Percentiles rank a stretch among this genome's conserved stretches.
These are phyloP conservation scores for Fusarium tricinctum DNA, from an alignment of 2,329 filamentous ascomycete species.

Conservation along the genomic window DNA sequence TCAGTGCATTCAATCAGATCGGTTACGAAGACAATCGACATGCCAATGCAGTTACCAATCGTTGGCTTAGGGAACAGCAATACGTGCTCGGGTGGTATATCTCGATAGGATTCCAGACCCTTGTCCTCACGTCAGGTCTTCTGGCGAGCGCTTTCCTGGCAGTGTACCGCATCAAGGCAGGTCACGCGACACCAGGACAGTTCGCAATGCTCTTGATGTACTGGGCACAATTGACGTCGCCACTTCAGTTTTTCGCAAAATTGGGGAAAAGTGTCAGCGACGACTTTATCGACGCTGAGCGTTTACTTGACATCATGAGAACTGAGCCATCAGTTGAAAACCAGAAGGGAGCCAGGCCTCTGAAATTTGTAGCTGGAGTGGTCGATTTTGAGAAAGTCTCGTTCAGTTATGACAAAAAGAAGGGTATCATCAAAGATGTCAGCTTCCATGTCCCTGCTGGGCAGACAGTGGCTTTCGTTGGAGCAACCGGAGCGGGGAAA, in stretches of 20 bases:
- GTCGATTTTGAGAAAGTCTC: constrained; percentile 68
- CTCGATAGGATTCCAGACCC: constrained; percentile 69
- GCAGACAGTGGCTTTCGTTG: constrained; percentile 71
- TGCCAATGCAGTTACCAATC: constrained; percentile 62
- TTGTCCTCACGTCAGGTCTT: constrained; percentile 78
- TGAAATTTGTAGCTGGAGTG: constrained; percentile 66
- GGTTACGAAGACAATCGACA: constrained; percentile 69
- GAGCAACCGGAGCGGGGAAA: constrained; percentile 71
- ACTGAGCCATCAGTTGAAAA: constrained; percentile 69
- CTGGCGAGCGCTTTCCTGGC: constrained; percentile 73
- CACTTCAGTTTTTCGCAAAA: constrained; percentile 76
- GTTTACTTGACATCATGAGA: constrained; percentile 70
- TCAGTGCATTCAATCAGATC: constrained; percentile 71
- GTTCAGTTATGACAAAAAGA: constrained; percentile 73
- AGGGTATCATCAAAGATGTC: constrained; percentile 68
- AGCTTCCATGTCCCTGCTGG: constrained; percentile 66
- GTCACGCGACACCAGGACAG: constrained; percentile 72
- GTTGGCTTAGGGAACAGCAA: constrained; percentile 57
- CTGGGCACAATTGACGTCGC: constrained; percentile 79
- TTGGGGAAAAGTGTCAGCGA: constrained; percentile 69
- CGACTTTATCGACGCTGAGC: constrained; percentile 70
- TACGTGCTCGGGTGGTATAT: constrained; percentile 61
- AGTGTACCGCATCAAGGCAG: constrained; percentile 75
- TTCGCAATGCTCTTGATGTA: constrained; percentile 81
- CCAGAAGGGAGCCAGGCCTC: constrained; percentile 63